A percentile compares a stretch with the other conserved stretches of the same genome.
Evolutionary conservation across 345 rosid genomes (phyloP).

Genomic region (Citrus sp.): DNA sequence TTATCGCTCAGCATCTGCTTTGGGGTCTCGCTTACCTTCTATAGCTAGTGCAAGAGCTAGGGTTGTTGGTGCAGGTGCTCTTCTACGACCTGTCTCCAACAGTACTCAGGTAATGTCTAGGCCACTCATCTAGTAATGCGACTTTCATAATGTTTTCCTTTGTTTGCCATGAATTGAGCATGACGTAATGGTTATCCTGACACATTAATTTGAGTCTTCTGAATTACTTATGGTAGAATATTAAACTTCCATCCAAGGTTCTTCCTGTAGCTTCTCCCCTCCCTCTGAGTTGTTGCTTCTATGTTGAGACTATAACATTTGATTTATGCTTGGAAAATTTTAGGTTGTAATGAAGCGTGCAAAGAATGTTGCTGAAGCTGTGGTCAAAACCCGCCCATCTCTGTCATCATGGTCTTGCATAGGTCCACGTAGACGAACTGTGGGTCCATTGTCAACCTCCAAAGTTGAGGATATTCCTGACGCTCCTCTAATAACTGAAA

Average conservation of each 20-base stretch:
- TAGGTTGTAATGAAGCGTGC: constrained; percentile 95
- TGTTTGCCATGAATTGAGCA: background rate
- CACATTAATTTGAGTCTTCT: background rate
- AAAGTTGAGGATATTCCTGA: constrained; percentile 47
- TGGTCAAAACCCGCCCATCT: constrained; percentile 71
- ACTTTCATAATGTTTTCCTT: background rate
- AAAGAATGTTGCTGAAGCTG: constrained; percentile 86
- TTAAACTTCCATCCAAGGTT: background rate
- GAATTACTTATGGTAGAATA: background rate
- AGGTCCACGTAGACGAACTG: constrained; percentile 75
- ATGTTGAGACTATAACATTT: background rate
- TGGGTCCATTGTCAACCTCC: constrained; percentile 37
- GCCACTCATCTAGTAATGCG: background rate
- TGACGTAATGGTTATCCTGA: background rate
- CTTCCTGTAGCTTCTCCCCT: background rate
- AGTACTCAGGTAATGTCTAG: constrained; percentile 67
- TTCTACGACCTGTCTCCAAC: constrained; percentile 83
- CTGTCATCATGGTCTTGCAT: constrained; percentile 91
- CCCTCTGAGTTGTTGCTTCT: background rate
- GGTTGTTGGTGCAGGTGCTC: constrained; percentile 94
- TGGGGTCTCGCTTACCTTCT: constrained; percentile 91
- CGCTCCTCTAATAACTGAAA: constrained; percentile 41
- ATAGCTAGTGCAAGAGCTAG: constrained; percentile 92
- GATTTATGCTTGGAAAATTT: constrained; percentile 1
- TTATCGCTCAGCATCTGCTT: constrained; percentile 89